Base-by-base conservation (phyloP, 371 early-diverging fungal genomes). In the Chytridium lagenaria region DNA sequence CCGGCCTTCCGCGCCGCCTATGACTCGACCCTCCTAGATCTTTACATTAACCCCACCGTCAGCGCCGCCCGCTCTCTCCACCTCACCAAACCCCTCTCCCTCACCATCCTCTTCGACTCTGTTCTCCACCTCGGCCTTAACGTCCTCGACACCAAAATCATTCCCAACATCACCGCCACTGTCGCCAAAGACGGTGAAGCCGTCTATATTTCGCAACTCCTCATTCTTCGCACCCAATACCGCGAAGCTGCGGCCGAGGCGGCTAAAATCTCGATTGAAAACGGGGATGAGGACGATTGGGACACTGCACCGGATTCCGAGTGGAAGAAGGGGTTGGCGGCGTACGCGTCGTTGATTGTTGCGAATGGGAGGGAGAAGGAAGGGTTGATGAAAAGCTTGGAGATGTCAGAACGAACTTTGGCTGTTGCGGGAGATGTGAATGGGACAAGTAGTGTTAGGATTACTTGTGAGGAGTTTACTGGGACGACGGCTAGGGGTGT, bases 321-420 rank as follows among this genome's bases (percentile, higher is more conserved):
- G 7, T 44, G 69, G 59, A 28, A 74, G 64, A 19, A 39, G 50
- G 22, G 74, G 69, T 31, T 66, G 65, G 51, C 63, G 65, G 52
- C 40, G 22, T 51, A 33, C 19, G 57, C 67, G 55, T 39, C 59
- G 33, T 22, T 59, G 55, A 2, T 55, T 10, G 23, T 23, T 16
- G 52, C 33, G n/a, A 30, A 68, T 22, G 68, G 38, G 52, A 68
- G 26, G 50, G 31, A 50, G 55, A 37, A 10, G 30, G 68, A 68
- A 5, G 52, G 39, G 33, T 2, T 50, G 52, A 22, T 19, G 36
- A 44, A 50, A 12, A 61, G 40, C 36, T 36, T 33, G 23, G 57
- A 16, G 37, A 26, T 38, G 26, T 15, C 16, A 26, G n/a, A 59
- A 12, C 19, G 19, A 28, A 59, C 44, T 26, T 52, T 59, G 10